phyloP scores from a whole-genome alignment of 1,284 basidiomycete species.

The Erythrobasidium hasegawianum region DNA sequence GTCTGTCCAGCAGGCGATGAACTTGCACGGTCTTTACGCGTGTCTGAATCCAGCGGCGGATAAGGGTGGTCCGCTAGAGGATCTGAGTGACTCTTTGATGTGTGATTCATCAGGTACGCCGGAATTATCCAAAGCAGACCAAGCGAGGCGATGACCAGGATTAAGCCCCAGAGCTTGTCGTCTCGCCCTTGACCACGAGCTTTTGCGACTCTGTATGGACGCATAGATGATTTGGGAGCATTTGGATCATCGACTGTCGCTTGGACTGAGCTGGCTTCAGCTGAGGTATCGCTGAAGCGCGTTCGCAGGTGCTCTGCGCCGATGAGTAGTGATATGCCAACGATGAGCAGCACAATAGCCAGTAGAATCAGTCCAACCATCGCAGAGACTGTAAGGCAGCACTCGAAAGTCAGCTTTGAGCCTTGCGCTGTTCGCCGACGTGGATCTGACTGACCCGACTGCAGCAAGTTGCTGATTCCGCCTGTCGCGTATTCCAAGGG shows the following conservation, averaged over 20 bases:
- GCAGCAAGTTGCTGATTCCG: slow-evolving; percentile 7
- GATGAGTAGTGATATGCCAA: slow-evolving; percentile 16
- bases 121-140: slow-evolving; percentile 23
- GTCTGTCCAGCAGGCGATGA: slow-evolving; percentile 13
- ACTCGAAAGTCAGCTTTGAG: background rate
- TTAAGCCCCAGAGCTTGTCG: slow-evolving; percentile 19
- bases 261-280: background rate
- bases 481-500: slow-evolving; percentile 25
- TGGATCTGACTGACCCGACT: slow-evolving; percentile 21
- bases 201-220: slow-evolving; percentile 23
- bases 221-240: slow-evolving; percentile 5
- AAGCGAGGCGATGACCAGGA: slow-evolving; percentile 21
- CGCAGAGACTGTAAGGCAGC: slow-evolving; percentile 6
- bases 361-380: slow-evolving; percentile 24
- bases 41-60: slow-evolving; percentile 1
- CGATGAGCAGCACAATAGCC: slow-evolving; percentile 31
- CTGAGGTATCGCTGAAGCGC: background rate
- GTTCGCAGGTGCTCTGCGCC: slow-evolving; percentile 24
- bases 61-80: background rate
- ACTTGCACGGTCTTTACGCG: background rate
- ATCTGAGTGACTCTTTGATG: background rate
- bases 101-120: slow-evolving; percentile 1
- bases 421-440: background rate
- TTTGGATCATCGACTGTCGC: background rate
- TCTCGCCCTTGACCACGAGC: slow-evolving; percentile 3